A percentile compares a stretch with the other conserved stretches of the same genome.
Evolutionary conservation across 2,329 filamentous ascomycete species (phyloP).

Genomic region (Neonectria coccinea): DNA sequence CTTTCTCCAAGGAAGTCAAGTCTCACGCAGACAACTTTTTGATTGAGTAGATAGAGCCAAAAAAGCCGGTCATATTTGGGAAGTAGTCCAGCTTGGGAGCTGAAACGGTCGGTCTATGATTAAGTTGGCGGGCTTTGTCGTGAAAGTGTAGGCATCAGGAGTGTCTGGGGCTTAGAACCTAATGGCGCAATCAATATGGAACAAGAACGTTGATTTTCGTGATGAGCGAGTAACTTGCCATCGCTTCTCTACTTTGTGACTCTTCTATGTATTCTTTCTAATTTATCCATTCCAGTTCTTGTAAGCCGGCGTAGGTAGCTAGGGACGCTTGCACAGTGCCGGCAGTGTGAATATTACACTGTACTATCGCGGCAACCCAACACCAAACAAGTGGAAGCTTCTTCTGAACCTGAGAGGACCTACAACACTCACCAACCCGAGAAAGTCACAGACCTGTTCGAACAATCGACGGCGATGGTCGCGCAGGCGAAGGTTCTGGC

Average conservation of each 20-base stretch:
- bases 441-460: background rate
- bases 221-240: constrained; percentile 2
- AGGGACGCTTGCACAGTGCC: constrained; percentile 4
- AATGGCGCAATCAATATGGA: constrained; percentile 47
- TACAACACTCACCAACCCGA: constrained; percentile 5
- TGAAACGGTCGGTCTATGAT: constrained; percentile 37
- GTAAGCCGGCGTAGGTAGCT: too few species aligned
- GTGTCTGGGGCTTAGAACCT: constrained; percentile 46
- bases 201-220: constrained; percentile 35
- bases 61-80: constrained; percentile 37
- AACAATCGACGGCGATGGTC: background rate
- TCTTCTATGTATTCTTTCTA: background rate
- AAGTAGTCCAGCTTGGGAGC: constrained; percentile 22
- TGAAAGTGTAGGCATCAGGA: constrained; percentile 39
- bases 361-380: constrained; percentile 11
- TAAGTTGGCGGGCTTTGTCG: constrained; percentile 37
- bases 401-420: background rate
- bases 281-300: background rate
- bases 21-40: constrained; percentile 80
- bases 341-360: background rate
- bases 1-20: constrained; percentile 85
- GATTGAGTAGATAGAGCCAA: constrained; percentile 70
- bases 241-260: background rate
- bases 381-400: background rate
- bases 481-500: background rate